Evolutionary conservation across 2,329 filamentous ascomycete genomes (phyloP), one percentile per base, ranked within the genome.

Genomic region (Sclerotinia borealis): DNA sequence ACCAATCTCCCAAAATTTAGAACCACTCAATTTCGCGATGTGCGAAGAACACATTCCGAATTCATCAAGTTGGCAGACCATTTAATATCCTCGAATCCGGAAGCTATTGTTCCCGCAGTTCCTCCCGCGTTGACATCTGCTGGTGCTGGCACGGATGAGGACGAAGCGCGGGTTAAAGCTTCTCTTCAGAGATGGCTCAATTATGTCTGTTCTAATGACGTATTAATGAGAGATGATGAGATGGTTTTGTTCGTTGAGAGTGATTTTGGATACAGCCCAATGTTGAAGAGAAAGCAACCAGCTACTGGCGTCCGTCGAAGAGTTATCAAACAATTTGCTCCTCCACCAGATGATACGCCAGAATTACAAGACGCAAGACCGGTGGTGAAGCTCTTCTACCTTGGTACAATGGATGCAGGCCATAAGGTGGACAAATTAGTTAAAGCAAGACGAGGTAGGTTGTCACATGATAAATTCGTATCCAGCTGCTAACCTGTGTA

Each of bases 171-270:
- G 17, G 90, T 98, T 66, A 98, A 98, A 78, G 86, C 87, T 1
- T 84, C 91, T 10, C 85, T 99, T 79, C 95, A 99, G 77, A 84
- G 92, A 74, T 99, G 95, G 95, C 83, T 99, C 71, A 97, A 96
- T 76, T 90, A 91, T 64, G 89, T 99, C 25, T 96, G 95, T 78
- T 85, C 85, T 72, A 98, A 95, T 70, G 93, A 98, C 41, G 87
- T 96, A 1, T 84, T 99, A 9, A 96, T 96, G 81, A 86, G 90
- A 66, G 95, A 99, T 74, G 93, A 98, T 67, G 95, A 99, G 78
- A 93, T 98, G 86, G 86, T 97, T 6, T 87, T 98, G 65, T 99
- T 99, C 72, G 92, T 99, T n/a, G 95, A 99, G 78, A 96, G 92
- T 74, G 95, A 99, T 76, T 98, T 97, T 76, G 95, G 95, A 47